Conservation (phyloP, 768 basidiomycete genomes). For the Pulveroboletus sp. region DNA sequence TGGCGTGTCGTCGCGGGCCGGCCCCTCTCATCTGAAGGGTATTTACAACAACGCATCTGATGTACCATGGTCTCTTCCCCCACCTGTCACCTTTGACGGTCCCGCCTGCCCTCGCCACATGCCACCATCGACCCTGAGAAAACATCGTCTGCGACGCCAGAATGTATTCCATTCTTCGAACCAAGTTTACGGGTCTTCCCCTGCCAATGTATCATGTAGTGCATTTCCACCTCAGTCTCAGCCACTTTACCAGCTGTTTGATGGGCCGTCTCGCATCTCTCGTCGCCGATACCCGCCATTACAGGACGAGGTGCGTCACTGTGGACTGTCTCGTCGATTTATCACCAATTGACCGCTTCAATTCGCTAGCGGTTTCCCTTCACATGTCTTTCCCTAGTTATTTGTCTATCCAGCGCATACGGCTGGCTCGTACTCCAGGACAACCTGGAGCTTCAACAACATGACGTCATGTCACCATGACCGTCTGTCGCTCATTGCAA, state of each 20-base stretch:
- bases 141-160: constrained; percentile 12
- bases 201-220: constrained; percentile 3
- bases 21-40: constrained; percentile 1
- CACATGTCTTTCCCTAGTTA: constrained; percentile 6
- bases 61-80: constrained; percentile 36
- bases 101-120: constrained; percentile 39
- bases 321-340: background rate
- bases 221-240: constrained; percentile 28
- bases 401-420: constrained; percentile 22
- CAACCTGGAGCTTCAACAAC: background rate
- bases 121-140: constrained; percentile 11
- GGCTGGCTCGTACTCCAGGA: constrained; percentile 22
- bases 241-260: constrained; percentile 39
- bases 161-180: background rate
- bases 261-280: constrained; percentile 42
- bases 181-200: constrained; percentile 1
- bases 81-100: constrained; percentile 48
- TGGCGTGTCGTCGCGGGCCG: constrained; percentile 9
- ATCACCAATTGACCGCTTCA: background rate
- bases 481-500: background rate
- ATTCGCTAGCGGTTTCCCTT: constrained; percentile 3
- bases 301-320: constrained; percentile 15
- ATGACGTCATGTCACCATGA: background rate
- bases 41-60: constrained; percentile 9
- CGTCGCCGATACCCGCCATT: constrained; percentile 14